These are phyloP conservation scores for Wolfiporia cocos DNA, from an alignment of 1,284 basidiomycete species.

Conservation along the genomic window DNA sequence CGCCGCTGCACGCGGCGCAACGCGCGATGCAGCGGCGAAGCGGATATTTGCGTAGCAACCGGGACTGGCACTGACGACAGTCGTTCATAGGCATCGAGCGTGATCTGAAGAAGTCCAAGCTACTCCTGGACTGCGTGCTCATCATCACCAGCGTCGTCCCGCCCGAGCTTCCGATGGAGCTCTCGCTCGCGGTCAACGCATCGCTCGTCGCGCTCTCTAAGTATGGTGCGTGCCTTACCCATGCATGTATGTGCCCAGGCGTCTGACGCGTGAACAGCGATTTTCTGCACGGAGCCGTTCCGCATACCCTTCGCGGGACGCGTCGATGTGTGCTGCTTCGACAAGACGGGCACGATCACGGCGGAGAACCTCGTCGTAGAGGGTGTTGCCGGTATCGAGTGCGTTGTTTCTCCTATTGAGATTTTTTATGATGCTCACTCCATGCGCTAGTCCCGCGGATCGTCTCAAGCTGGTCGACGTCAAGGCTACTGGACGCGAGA, in stretches of 20 bases:
- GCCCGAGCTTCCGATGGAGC: conserved; percentile 94
- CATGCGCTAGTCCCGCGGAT: conserved; percentile 41
- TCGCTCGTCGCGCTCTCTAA: conserved; percentile 92
- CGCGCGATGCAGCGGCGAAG: no score
- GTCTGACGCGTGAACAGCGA: conserved; percentile 46
- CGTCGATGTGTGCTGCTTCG: conserved; percentile 96
- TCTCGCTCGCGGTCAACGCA: conserved; percentile 91
- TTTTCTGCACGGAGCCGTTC: conserved; percentile 97
- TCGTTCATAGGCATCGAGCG: conserved; percentile 90
- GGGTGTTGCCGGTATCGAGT: conserved; percentile 87
- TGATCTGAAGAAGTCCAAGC: conserved; percentile 87
- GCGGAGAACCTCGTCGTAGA: conserved; percentile 93
- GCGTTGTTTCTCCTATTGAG: conserved; percentile 22
- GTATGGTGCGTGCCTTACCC: conserved; percentile 50
- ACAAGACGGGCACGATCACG: conserved; percentile 97
- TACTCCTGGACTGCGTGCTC: conserved; percentile 88
- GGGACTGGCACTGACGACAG: no score
- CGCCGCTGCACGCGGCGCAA: no score
- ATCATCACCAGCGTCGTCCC: conserved; percentile 96
- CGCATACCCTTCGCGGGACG: conserved; percentile 90
- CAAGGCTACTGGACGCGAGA: conserved; percentile 70
- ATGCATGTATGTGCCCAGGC: background rate
- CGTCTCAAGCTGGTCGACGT: conserved; percentile 72
- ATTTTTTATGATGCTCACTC: conserved; percentile 1
- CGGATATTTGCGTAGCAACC: conserved; percentile 1